Conservation (phyloP, 257 asterid species). For the Primulina huaijiensis region DNA sequence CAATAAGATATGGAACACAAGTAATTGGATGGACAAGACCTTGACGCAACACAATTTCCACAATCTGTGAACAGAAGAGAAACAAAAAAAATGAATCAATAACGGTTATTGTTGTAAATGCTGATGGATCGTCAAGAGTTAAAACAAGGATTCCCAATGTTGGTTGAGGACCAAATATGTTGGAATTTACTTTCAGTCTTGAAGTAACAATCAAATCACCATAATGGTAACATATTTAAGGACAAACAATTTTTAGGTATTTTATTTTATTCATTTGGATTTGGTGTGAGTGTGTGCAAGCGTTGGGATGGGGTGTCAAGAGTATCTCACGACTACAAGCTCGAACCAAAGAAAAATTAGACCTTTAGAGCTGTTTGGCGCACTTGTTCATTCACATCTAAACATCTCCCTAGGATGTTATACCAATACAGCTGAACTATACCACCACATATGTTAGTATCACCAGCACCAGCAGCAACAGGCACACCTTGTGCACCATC, state of each 20-base stretch:
- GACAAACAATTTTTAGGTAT: too few relatives aligned
- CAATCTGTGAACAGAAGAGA: slow-evolving; percentile 51
- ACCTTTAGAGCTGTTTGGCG: slow-evolving; percentile 93
- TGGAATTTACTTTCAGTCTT: slow-evolving; percentile 3
- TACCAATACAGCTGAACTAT: slow-evolving; percentile 91
- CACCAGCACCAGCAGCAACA: slow-evolving; percentile 99
- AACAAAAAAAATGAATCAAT: slow-evolving; percentile 18
- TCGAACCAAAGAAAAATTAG: slow-evolving; percentile 12
- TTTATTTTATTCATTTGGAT: background rate
- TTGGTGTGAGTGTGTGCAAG: background rate
- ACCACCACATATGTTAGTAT: slow-evolving; percentile 94
- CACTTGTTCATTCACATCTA: slow-evolving; percentile 82
- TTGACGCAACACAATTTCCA: slow-evolving; percentile 94
- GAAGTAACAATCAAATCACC: slow-evolving; percentile 10
- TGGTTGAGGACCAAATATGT: slow-evolving; percentile 14
- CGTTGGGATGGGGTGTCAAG: background rate
- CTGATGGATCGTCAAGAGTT: slow-evolving; percentile 1
- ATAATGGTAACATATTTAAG: background rate
- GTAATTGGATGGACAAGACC: slow-evolving; percentile 99
- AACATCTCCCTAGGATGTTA: slow-evolving; percentile 64
- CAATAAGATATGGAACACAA: slow-evolving; percentile 92
- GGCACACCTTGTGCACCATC: slow-evolving; percentile 70
- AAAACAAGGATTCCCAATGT: background rate
- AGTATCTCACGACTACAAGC: slow-evolving; percentile 9
- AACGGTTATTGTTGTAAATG: background rate